phyloP scores from a whole-genome alignment of 345 rosid genomes.

The Combretum micranthum region DNA sequence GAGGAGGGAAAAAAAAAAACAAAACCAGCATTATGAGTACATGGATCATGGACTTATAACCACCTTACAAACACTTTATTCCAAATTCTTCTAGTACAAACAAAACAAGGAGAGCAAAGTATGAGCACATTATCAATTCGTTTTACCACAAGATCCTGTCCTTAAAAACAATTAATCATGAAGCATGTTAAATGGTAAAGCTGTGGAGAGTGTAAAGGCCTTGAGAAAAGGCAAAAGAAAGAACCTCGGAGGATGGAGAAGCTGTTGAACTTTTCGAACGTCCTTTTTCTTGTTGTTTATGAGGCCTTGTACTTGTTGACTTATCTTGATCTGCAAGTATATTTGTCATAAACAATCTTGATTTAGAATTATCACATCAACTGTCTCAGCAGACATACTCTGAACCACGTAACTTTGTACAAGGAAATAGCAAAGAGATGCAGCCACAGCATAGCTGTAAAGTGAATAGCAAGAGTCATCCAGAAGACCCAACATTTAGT shows the following conservation, averaged over 20 bases:
- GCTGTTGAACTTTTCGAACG: constrained; percentile 28
- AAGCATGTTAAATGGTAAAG: neutral
- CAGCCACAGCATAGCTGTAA: too few relatives aligned
- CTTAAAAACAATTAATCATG: neutral
- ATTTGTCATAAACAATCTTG: constrained; percentile 7
- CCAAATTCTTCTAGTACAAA: too few relatives aligned
- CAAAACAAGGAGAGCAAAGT: neutral
- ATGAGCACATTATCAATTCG: neutral
- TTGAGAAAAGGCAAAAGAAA: constrained; percentile 1
- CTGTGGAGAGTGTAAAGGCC: neutral
- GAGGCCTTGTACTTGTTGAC: constrained; percentile 27
- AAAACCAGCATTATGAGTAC: neutral
- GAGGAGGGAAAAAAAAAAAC: neutral
- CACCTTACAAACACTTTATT: too few relatives aligned
- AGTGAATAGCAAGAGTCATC: too few relatives aligned
- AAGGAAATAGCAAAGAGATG: too few relatives aligned
- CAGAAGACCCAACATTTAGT: too few relatives aligned
- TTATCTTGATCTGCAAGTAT: constrained; percentile 40
- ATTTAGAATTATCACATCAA: neutral
- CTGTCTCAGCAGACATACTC: neutral
- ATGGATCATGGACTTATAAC: too few relatives aligned
- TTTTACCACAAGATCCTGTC: too few relatives aligned
- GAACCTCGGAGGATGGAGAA: constrained; percentile 43
- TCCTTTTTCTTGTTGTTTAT: constrained; percentile 38
- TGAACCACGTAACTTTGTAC: neutral